Evolutionary conservation across 352 stramenopile species (phyloP), one percentile per base, ranked within the genome.

Genomic region (Pythium chondricola): DNA sequence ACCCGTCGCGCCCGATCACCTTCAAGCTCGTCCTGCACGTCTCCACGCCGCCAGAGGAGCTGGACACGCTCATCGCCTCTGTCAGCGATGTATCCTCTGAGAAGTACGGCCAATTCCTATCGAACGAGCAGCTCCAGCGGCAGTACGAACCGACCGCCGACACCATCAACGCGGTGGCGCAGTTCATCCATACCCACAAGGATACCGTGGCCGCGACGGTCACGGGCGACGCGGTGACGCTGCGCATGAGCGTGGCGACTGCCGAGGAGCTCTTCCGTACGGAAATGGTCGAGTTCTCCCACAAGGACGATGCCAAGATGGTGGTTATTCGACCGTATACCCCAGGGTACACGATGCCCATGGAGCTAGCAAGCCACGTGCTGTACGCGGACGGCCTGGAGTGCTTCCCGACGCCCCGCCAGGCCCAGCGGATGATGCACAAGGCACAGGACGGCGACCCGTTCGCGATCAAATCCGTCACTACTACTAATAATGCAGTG

Each of bases 371-470:
- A 2, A 6, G n/a, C 4, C 62, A 83, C 17, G 61, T 88, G 17
- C 36, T 68, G 40, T 91, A 73, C 57, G 52, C 88, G 9, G 79
- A 83, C 58, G 79, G 72, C 18, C 63, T 91, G 17, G 76, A 91
- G 58, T 74, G 63, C 46, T 87, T 91, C 37, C 79, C 79, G 4
- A 85, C 79, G 21, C 63, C 79, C 42, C 72, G 74, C 45, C 74
- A 86, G 52, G 69, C 73, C n/a, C 57, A 58, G 26, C 61, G 66
- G 30, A 71, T 85, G 59, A 13, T 31, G 16, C 11, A 30, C 1
- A 11, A 26, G 2, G 8, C 8, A 21, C 69, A 72, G 22, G 65
- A 66, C 26, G 37, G 47, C 4, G 63, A 82, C 27, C 70, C 68
- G 30, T 56, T 76, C 25, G 54, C 59, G 0, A 40, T 69, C 42